A percentile compares a stretch with the other conserved stretches of the same genome.
Evolutionary conservation across 768 basidiomycete species (phyloP).

Genomic region (Boletellus sp.): DNA sequence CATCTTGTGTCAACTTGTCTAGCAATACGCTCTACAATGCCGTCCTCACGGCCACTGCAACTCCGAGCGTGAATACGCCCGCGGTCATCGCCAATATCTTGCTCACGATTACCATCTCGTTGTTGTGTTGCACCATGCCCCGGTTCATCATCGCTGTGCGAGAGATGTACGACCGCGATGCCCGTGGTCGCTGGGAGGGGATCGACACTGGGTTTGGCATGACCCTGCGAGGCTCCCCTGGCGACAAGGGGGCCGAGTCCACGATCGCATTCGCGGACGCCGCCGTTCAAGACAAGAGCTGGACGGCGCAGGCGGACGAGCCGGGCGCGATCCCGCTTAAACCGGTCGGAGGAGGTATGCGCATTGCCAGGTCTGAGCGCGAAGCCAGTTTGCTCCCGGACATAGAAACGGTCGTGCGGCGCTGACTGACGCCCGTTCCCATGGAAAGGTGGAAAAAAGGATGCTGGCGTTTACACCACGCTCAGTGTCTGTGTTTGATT

Average conservation of each 20-base stretch:
- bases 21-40: neutral
- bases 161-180: constrained; percentile 1
- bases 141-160: neutral
- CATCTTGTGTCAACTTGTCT: neutral
- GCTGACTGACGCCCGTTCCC: too few species aligned
- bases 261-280: neutral
- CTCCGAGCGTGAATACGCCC: neutral
- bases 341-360: neutral
- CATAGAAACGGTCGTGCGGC: too few species aligned
- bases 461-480: too few species aligned
- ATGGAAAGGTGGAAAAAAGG: too few species aligned
- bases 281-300: neutral
- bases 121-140: neutral
- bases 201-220: neutral
- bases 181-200: neutral
- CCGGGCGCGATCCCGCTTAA: neutral
- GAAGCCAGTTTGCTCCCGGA: neutral
- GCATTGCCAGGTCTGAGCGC: neutral
- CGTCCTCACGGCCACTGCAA: neutral
- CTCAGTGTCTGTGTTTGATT: too few species aligned
- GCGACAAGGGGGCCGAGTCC: neutral
- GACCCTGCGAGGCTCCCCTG: neutral
- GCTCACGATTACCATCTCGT: neutral
- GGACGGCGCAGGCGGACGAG: neutral
- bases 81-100: neutral